Conservation (phyloP, 192 early-diverging fungal species). For the Linnemannia exigua region DNA sequence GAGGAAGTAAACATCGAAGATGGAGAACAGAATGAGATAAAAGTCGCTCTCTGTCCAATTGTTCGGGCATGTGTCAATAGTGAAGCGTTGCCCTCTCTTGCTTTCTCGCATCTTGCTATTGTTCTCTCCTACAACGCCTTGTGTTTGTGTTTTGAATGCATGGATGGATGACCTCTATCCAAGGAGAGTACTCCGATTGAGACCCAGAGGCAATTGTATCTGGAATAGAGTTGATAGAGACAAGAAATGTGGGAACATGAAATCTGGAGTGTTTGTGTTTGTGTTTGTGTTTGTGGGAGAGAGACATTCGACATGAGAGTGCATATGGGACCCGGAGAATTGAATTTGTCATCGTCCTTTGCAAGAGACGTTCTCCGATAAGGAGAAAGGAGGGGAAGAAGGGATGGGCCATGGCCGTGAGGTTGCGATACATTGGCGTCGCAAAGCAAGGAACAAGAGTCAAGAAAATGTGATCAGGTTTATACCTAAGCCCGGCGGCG, state of each 20-base stretch:
- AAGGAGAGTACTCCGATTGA: background rate
- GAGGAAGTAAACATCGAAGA: background rate
- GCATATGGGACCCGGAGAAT: background rate
- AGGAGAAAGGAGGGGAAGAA: background rate
- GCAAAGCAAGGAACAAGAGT: background rate
- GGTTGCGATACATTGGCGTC: no score
- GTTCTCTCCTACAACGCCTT: background rate
- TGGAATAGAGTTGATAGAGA: background rate
- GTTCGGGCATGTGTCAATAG: background rate
- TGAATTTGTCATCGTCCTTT: background rate
- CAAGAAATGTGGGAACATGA: background rate
- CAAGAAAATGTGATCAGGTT: background rate
- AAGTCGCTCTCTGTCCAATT: background rate
- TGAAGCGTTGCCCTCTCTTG: no score
- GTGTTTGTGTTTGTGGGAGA: no score
- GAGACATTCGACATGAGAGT: background rate
- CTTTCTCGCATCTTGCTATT: no score
- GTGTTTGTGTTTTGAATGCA: background rate
- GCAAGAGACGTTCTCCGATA: background rate
- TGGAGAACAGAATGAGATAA: background rate
- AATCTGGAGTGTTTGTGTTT: no score
- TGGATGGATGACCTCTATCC: background rate
- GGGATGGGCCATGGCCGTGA: no score
- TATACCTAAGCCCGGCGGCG: conserved; percentile 38
- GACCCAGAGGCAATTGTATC: conserved; percentile 6